These are phyloP conservation scores for Macrophomina tecta DNA, from an alignment of 2,329 filamentous ascomycete genomes.

Conservation along the genomic window DNA sequence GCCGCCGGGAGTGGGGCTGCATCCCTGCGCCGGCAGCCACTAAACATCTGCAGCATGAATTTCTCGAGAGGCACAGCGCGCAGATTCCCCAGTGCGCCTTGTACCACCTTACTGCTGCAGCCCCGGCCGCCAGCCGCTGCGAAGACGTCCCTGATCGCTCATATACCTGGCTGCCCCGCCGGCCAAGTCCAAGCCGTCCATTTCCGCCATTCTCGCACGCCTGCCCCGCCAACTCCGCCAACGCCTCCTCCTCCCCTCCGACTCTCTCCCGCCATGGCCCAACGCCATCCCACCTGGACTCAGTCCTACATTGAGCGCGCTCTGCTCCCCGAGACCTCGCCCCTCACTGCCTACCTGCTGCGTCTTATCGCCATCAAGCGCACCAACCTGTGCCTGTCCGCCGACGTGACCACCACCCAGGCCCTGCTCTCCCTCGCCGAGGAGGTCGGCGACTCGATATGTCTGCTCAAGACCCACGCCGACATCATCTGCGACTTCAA, in stretches of 20 bases:
- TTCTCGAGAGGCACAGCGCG: constrained; percentile 22
- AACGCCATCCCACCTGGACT: constrained; percentile 47
- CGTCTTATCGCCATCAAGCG: constrained; percentile 57
- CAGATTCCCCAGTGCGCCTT: constrained; percentile 13
- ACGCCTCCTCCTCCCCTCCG: neutral
- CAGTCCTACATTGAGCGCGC: constrained; percentile 55
- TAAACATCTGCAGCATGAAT: constrained; percentile 25
- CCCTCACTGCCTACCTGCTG: constrained; percentile 56
- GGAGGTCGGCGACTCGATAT: constrained; percentile 66
- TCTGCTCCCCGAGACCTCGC: constrained; percentile 48
- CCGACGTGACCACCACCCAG: constrained; percentile 62
- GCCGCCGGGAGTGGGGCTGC: neutral
- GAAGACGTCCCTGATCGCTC: constrained; percentile 16
- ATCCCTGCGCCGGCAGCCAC: constrained; percentile 21
- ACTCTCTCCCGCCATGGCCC: constrained; percentile 7
- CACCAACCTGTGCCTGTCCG: constrained; percentile 61
- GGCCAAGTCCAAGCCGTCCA: neutral
- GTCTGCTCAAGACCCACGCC: constrained; percentile 65
- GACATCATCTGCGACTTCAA: constrained; percentile 68
- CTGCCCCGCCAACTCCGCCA: constrained; percentile 5
- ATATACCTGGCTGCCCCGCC: constrained; percentile 10
- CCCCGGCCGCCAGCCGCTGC: neutral
- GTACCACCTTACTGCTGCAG: constrained; percentile 18
- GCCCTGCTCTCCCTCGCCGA: constrained; percentile 62
- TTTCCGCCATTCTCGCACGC: constrained; percentile 1